Percentiles rank a stretch among this genome's conserved stretches.
phyloP scores from a whole-genome alignment of 345 rosid species.

The Orychophragmus violaceus region DNA sequence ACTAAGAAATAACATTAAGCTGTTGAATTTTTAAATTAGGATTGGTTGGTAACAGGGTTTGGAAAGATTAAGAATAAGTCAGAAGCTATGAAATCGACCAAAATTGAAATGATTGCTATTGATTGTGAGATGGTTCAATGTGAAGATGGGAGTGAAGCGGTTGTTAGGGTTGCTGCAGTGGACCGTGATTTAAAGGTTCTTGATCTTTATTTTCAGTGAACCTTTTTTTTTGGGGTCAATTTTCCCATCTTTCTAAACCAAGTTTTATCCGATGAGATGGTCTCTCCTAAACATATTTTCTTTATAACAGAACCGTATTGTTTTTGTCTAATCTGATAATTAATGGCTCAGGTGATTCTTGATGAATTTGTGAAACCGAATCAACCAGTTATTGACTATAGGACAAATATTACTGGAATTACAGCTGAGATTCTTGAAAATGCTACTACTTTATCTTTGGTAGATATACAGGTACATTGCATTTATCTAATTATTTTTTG shows the following conservation, averaged over 20 bases:
- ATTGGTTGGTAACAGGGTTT: slow-evolving; percentile 53
- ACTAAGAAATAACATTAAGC: not conserved
- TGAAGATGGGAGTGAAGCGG: slow-evolving; percentile 81
- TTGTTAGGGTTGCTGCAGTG: slow-evolving; percentile 71
- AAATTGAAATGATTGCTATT: slow-evolving; percentile 44
- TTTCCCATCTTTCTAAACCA: too few species aligned
- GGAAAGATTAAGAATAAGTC: slow-evolving; percentile 32
- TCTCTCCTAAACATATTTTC: not conserved
- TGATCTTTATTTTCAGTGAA: too few species aligned
- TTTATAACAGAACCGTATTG: not conserved
- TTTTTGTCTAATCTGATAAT: not conserved
- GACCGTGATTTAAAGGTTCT: too few species aligned
- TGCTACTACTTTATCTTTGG: slow-evolving; percentile 40
- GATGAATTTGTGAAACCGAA: slow-evolving; percentile 58
- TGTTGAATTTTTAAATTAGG: slow-evolving; percentile 34
- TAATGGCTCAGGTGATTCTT: slow-evolving; percentile 52
- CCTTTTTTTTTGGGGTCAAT: too few species aligned
- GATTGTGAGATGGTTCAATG: slow-evolving; percentile 98
- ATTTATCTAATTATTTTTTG: too few species aligned
- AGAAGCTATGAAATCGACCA: slow-evolving; percentile 29
- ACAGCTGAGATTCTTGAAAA: slow-evolving; percentile 48
- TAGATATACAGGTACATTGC: slow-evolving; percentile 52
- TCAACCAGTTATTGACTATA: slow-evolving; percentile 57
- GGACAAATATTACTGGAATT: slow-evolving; percentile 69
- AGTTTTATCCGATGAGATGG: too few species aligned